Evolutionary conservation across 805 yeast genomes (phyloP).

Genomic region (Hanseniaspora nectarophila): DNA sequence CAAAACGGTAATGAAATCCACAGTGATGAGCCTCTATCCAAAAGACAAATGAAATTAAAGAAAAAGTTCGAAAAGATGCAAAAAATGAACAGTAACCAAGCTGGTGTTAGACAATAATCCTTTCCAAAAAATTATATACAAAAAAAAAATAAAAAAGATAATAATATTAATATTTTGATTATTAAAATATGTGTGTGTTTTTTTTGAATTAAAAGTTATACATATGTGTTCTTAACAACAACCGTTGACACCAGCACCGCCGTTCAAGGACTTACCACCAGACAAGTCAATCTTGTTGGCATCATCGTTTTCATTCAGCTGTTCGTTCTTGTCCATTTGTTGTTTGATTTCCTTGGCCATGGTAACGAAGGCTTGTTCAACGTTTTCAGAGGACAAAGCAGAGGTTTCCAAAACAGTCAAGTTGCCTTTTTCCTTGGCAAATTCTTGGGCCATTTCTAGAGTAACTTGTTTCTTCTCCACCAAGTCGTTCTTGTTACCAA

Average conservation of each 20-base stretch:
- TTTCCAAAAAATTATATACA: slow-evolving; percentile 12
- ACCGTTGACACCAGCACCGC: slow-evolving; percentile 31
- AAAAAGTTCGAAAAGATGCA: slow-evolving; percentile 30
- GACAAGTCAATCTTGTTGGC: slow-evolving; percentile 53
- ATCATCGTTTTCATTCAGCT: slow-evolving; percentile 34
- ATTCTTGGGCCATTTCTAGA: slow-evolving; percentile 90
- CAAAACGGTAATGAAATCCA: slow-evolving; percentile 9
- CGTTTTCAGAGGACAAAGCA: slow-evolving; percentile 89
- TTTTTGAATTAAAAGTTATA: too few species aligned
- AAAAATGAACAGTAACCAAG: slow-evolving; percentile 23
- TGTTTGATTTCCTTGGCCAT: slow-evolving; percentile 98
- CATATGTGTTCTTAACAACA: too few species aligned
- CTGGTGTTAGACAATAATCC: slow-evolving; percentile 23
- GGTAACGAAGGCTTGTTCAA: slow-evolving; percentile 94
- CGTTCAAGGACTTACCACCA: slow-evolving; percentile 46
- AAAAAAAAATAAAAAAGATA: not conserved
- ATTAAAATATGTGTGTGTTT: not conserved
- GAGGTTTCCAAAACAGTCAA: slow-evolving; percentile 94
- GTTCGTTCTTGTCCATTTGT: slow-evolving; percentile 61
- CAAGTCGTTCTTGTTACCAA: slow-evolving; percentile 93
- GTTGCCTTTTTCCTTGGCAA: slow-evolving; percentile 78
- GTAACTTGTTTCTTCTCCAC: slow-evolving; percentile 91
- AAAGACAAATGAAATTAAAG: slow-evolving; percentile 34
- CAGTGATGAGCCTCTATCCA: slow-evolving; percentile 25
- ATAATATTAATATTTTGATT: not conserved